These are phyloP conservation scores for Peronospora farinosa DNA, from an alignment of 352 stramenopile species.

Conservation along the genomic window DNA sequence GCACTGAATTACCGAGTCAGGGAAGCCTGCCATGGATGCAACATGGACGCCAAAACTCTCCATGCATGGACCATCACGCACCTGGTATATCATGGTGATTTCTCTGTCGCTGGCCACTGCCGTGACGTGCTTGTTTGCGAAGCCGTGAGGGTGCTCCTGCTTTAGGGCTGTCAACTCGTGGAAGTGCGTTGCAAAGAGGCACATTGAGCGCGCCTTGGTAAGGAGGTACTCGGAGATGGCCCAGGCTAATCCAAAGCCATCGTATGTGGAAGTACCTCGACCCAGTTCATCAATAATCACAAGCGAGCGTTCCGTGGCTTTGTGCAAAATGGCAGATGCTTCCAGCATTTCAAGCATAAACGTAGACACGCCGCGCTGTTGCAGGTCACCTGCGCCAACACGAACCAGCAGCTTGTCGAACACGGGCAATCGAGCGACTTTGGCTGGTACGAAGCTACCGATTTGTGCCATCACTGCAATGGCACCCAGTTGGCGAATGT, in stretches of 20 bases:
- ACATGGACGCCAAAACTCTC: slow-evolving; percentile 99
- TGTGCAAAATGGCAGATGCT: slow-evolving; percentile 92
- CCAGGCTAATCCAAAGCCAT: slow-evolving; percentile 95
- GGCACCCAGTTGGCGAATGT: slow-evolving; percentile 95
- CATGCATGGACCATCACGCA: slow-evolving; percentile 92
- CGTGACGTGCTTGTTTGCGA: slow-evolving; percentile 96
- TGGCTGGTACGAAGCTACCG: slow-evolving; percentile 94
- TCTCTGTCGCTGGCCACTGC: slow-evolving; percentile 76
- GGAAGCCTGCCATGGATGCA: slow-evolving; percentile 95
- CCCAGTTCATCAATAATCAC: slow-evolving; percentile 99
- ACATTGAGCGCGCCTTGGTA: slow-evolving; percentile 82
- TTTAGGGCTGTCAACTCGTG: slow-evolving; percentile 96
- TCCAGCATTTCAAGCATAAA: slow-evolving; percentile 99
- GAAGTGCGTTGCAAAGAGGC: slow-evolving; percentile 98
- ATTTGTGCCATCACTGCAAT: slow-evolving; percentile 96
- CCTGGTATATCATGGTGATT: slow-evolving; percentile 90
- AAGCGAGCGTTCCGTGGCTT: slow-evolving; percentile 89
- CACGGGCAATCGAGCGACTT: slow-evolving; percentile 87
- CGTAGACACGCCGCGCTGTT: slow-evolving; percentile 96
- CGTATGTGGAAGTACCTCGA: slow-evolving; percentile 96
- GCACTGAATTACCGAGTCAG: slow-evolving; percentile 86
- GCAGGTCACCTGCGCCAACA: slow-evolving; percentile 94
- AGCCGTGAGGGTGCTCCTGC: slow-evolving; percentile 50
- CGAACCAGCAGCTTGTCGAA: slow-evolving; percentile 95
- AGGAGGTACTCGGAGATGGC: slow-evolving; percentile 97